These are phyloP conservation scores for Metschnikowia amazonensis DNA, from an alignment of 805 yeast genomes.

Conservation along the genomic window DNA sequence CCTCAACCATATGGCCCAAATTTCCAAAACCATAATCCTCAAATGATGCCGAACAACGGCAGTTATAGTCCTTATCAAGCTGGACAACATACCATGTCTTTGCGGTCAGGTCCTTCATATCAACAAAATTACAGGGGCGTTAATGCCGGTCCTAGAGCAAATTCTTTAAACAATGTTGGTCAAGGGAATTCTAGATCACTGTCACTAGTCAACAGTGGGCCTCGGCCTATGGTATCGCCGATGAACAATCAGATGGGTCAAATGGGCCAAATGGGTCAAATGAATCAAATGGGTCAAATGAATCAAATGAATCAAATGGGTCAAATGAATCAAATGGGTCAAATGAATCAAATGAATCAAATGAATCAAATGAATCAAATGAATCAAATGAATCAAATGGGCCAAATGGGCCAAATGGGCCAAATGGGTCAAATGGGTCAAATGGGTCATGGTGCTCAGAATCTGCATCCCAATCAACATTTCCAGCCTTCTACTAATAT, in stretches of 20 bases:
- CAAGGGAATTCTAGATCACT: constrained; percentile 1
- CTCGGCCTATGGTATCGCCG: not conserved
- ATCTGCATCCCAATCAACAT: not conserved
- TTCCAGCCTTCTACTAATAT: not conserved
- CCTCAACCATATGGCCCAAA: not conserved
- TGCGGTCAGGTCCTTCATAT: constrained; percentile 8
- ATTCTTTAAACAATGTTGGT: constrained; percentile 13
- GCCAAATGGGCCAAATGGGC: too few relatives aligned
- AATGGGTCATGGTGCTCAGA: not conserved
- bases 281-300: too few relatives aligned
- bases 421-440: not conserved
- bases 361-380: too few relatives aligned
- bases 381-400: too few relatives aligned
- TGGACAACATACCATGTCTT: constrained; percentile 13
- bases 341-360: too few relatives aligned
- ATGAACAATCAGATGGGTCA: not conserved
- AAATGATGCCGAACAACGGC: not conserved
- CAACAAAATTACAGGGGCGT: constrained; percentile 7
- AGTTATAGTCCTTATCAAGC: not conserved
- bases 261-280: too few relatives aligned
- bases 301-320: too few relatives aligned
- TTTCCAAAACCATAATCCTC: not conserved
- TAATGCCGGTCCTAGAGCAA: constrained; percentile 11
- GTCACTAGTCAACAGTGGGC: not conserved
- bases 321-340: too few relatives aligned